A percentile compares a stretch with the other conserved stretches of the same genome.
These are phyloP conservation scores for Rossbeevera mucosa DNA, from an alignment of 768 basidiomycete genomes.

Conservation along the genomic window DNA sequence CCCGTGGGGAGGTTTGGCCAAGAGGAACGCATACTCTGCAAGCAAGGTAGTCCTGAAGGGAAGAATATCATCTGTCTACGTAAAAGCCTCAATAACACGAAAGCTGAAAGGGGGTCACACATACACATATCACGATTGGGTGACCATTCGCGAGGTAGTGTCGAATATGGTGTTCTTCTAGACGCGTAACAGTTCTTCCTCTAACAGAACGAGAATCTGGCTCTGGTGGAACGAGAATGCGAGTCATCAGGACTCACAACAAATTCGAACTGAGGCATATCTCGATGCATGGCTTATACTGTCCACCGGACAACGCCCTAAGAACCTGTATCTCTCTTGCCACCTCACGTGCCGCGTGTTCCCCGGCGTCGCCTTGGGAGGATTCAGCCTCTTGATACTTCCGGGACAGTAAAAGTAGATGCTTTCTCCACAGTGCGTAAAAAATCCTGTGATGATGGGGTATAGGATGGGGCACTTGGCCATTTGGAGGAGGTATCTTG, in stretches of 20 bases:
- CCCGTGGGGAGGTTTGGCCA: constrained; percentile 68
- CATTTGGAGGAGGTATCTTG: constrained; percentile 18
- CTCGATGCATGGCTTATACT: constrained; percentile 60
- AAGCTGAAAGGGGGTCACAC: background rate
- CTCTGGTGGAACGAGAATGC: background rate
- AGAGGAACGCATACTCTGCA: constrained; percentile 75
- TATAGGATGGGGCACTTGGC: constrained; percentile 14
- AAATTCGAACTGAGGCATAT: constrained; percentile 81
- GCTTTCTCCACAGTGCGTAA: constrained; percentile 20
- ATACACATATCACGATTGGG: constrained; percentile 73
- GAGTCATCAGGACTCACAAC: constrained; percentile 43
- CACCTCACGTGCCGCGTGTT: constrained; percentile 21
- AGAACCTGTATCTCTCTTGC: constrained; percentile 19
- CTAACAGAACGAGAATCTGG: constrained; percentile 30
- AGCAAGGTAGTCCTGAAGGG: constrained; percentile 71
- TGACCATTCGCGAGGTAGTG: constrained; percentile 61
- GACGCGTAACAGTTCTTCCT: constrained; percentile 59
- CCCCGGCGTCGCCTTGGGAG: constrained; percentile 10
- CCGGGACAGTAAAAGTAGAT: constrained; percentile 18
- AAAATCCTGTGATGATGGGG: constrained; percentile 24
- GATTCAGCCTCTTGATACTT: constrained; percentile 15
- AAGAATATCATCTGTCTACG: constrained; percentile 77
- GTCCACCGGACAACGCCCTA: constrained; percentile 8
- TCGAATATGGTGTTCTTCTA: constrained; percentile 70
- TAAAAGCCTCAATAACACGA: background rate